Conservation (phyloP, 345 rosid species). For the Cochlearia excelsa region DNA sequence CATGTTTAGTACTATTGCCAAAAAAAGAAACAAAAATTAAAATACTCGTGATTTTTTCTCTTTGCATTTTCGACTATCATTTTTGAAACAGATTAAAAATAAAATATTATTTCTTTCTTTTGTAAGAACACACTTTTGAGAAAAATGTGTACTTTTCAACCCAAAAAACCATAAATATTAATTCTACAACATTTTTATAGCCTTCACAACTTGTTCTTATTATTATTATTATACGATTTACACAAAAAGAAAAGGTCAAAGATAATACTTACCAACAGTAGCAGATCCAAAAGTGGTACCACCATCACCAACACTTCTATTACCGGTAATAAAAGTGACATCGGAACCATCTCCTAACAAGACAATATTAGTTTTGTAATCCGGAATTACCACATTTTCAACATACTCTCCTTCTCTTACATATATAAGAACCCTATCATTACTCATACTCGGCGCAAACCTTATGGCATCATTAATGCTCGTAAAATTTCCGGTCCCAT, state of each 20-base stretch:
- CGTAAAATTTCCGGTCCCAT: slow-evolving; percentile 78
- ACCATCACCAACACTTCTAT: slow-evolving; percentile 64
- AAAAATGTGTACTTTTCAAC: no score
- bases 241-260: neutral
- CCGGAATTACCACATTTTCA: slow-evolving; percentile 71
- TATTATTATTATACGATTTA: no score
- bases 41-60: neutral
- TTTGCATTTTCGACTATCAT: neutral
- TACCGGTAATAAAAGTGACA: slow-evolving; percentile 60
- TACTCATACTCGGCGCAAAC: slow-evolving; percentile 71
- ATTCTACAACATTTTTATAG: no score
- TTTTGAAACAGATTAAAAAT: no score
- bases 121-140: no score
- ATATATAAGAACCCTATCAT: slow-evolving; percentile 49
- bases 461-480: slow-evolving; percentile 65
- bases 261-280: slow-evolving; percentile 56
- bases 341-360: slow-evolving; percentile 72
- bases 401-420: slow-evolving; percentile 62
- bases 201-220: no score
- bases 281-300: slow-evolving; percentile 99
- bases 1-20: neutral
- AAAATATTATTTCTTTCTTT: no score
- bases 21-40: neutral
- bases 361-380: slow-evolving; percentile 63
- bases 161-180: no score